Conservation (phyloP, 2,329 filamentous ascomycete genomes). For the Podosphaera fusca region DNA sequence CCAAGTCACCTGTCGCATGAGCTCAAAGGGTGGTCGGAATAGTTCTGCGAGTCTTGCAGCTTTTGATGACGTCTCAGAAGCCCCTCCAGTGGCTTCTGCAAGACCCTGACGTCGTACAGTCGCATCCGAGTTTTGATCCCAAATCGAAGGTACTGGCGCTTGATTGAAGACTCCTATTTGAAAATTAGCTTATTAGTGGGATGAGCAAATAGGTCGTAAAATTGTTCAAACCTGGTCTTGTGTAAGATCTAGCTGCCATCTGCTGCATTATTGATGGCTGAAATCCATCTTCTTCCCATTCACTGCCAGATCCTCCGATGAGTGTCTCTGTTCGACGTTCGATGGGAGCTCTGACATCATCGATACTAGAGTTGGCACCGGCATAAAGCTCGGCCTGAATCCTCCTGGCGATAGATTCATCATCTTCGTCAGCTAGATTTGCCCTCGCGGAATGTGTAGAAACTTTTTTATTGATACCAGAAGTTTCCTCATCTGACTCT, state of each 20-base stretch:
- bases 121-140: constrained; percentile 22
- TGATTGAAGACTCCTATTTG: constrained; percentile 50
- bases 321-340: constrained; percentile 78
- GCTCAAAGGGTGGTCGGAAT: constrained; percentile 75
- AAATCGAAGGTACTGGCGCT: constrained; percentile 21
- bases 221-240: constrained; percentile 8
- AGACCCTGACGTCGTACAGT: constrained; percentile 25
- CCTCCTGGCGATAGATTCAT: constrained; percentile 77
- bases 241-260: constrained; percentile 16
- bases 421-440: constrained; percentile 50
- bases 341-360: constrained; percentile 70
- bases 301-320: constrained; percentile 42
- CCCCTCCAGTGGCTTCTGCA: constrained; percentile 37
- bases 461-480: constrained; percentile 17
- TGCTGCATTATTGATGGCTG: constrained; percentile 10
- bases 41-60: constrained; percentile 67
- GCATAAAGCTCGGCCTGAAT: constrained; percentile 82
- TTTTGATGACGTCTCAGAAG: constrained; percentile 43
- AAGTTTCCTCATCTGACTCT: constrained; percentile 49
- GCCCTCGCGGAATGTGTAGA: constrained; percentile 6
- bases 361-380: constrained; percentile 24
- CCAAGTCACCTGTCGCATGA: constrained; percentile 64
- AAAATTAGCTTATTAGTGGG: constrained; percentile 9
- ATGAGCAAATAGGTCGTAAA: constrained; percentile 1
- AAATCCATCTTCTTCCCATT: constrained; percentile 23